Base-by-base conservation (phyloP, 1,139 yeast genomes). In the Suhomyces panamericanus region DNA sequence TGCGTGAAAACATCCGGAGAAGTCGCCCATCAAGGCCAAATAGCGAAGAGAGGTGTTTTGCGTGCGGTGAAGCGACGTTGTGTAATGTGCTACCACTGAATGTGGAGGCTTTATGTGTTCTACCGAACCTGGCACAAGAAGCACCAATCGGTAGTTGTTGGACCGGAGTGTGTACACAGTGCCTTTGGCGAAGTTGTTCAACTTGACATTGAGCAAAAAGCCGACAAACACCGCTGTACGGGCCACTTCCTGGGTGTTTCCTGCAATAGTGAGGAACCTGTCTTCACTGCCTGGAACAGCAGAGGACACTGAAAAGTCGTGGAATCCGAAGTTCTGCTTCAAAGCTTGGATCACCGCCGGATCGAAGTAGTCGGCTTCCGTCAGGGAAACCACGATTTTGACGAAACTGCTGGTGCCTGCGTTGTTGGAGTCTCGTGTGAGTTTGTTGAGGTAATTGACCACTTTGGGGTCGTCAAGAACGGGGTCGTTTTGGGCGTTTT, bases 151-250 rank as follows among this genome's bases (percentile, higher is more conserved):
- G 46, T 65, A 70, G 45, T 59, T 62, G 9, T 57, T 43, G 0
- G 75, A 67, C 43, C 70, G 70, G 35, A 73, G 59, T 0, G 71
- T 68, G 43, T 56, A 58, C 10, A 46, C 32, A 34, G 59, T 62
- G 15, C 44, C 41, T 13, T 54, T 45, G 20, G 53, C 41, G 26
- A 63, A 41, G 39, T 63, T 62, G 50, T 69, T 68, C 27, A 67
- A 41, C 30, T 56, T 56, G 2, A 62, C 63, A 36, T 51, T 53
- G 17, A 63, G 42, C 0, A 58, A 29, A 48, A 54, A 69, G 3
- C 64, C 49, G 20, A 63, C 29, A 43, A 48, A 68, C 10, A 62
- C 52, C 3, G 60, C 57, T 1, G 66, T 57, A 40, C 58, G 62
- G 3, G 66, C 51, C 1, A 63, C 54, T 1, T 57, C 49, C 3